These are phyloP conservation scores for Neofusicoccum parvum DNA, from an alignment of 2,329 filamentous ascomycete species.

Conservation along the genomic window DNA sequence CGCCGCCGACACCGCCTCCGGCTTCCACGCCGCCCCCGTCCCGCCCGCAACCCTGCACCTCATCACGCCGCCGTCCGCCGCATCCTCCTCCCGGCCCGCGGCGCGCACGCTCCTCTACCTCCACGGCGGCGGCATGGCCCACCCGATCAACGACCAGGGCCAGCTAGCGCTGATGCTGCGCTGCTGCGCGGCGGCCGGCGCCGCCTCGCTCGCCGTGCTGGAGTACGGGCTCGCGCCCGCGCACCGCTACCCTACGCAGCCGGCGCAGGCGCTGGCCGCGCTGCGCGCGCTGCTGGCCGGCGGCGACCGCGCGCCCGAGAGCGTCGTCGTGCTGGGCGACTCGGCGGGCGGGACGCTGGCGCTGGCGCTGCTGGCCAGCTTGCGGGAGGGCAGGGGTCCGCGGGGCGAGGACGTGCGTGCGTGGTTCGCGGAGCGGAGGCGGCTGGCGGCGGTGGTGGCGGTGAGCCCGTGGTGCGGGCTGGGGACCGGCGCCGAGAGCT, in stretches of 20 bases:
- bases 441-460: background rate
- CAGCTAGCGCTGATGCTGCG: conserved; percentile 33
- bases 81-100: conserved; percentile 28
- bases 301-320: conserved; percentile 29
- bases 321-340: conserved; percentile 49
- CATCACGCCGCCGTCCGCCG: background rate
- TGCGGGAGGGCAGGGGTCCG: conserved; percentile 34
- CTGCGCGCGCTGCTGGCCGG: conserved; percentile 39
- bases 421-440: no score
- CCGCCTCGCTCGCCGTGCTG: conserved; percentile 51
- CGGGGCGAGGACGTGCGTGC: no score
- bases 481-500: background rate
- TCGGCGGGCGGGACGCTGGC: conserved; percentile 52
- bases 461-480: conserved; percentile 2
- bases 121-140: conserved; percentile 47
- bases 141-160: conserved; percentile 38
- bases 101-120: conserved; percentile 29
- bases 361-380: conserved; percentile 43
- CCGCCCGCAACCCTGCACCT: conserved; percentile 23
- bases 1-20: conserved; percentile 5
- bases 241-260: conserved; percentile 45
- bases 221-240: conserved; percentile 55
- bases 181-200: conserved; percentile 40
- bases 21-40: conserved; percentile 18
- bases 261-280: conserved; percentile 43